Evolutionary conservation across 140 eudicot genomes (phyloP).

Genomic region (Flaveria floridana): DNA sequence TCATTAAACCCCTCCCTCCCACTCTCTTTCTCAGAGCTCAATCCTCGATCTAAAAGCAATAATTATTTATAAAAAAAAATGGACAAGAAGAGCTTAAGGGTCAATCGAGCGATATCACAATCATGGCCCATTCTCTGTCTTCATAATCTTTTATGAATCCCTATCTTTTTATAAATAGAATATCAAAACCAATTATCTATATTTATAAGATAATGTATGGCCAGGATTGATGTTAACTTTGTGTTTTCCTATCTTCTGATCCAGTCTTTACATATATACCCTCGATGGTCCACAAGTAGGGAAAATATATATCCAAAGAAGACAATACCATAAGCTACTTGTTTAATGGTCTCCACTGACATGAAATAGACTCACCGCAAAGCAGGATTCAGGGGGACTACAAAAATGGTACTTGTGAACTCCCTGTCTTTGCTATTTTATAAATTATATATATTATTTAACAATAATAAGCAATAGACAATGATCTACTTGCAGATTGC

Average conservation of each 20-base stretch:
- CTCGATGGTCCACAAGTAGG: constrained; percentile 38
- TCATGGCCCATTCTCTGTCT: constrained; percentile 40
- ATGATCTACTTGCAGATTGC: constrained; percentile 45
- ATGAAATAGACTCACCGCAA: constrained; percentile 28
- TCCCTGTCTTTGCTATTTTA: constrained; percentile 30
- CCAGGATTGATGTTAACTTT: constrained; percentile 28
- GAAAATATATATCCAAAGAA: constrained; percentile 40
- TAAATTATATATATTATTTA: neutral
- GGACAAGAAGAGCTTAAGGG: constrained; percentile 13
- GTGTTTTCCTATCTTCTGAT: neutral
- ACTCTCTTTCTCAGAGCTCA: neutral
- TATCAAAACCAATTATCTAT: constrained; percentile 16
- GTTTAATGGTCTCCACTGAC: constrained; percentile 52
- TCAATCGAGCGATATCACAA: constrained; percentile 5
- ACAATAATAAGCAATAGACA: constrained; percentile 21
- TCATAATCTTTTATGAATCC: constrained; percentile 1
- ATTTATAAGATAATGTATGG: constrained; percentile 27
- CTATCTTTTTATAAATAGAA: neutral
- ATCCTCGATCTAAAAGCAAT: neutral
- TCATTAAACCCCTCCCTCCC: neutral
- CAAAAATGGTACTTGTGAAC: constrained; percentile 40
- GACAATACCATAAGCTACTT: constrained; percentile 56
- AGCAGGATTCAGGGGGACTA: constrained; percentile 40
- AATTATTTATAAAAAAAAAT: neutral
- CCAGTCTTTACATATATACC: neutral